Base-by-base conservation (phyloP, 192 early-diverging fungal species). In the Phlyctochytrium bullatum region DNA sequence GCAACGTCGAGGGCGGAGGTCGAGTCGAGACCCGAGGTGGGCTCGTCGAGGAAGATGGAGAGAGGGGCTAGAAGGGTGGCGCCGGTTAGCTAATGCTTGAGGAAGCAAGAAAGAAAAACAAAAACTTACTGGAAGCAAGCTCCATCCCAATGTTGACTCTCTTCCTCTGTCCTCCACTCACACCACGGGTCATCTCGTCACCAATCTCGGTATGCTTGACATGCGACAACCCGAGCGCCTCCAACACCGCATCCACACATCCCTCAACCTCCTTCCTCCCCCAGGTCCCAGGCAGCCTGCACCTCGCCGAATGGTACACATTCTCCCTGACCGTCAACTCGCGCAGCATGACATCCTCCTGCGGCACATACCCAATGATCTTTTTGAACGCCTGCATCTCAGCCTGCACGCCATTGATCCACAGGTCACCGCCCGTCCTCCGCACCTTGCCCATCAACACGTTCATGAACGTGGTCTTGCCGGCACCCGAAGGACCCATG, bases 111-210 rank as follows among this genome's bases (percentile, higher is more conserved):
- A n/a, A n/a, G n/a, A n/a, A n/a, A n/a, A n/a, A n/a, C n/a, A 25
- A 23, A 14, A 66, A 60, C 6, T n/a, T 47, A 47, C 40, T 47
- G 40, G 40, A 47, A 47, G 40, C 10, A 63, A 93, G 80, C 74
- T 94, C 93, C 36, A 92, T 78, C 52, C 80, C 92, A 66, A 97
- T 93, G 4, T 86, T 93, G 59, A 95, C 78, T 3, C 82, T 36
- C 73, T 93, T 93, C 70, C 91, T 86, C 74, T 97, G 91, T 54
- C 92, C 93, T 24, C 93, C 87, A 53, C 88, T 90, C 50, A 96
- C 89, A 67, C 94, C 94, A 61, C 91, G 74, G 62, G 81, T 81
- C 3, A 84, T 75, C 56, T 89, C 90, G 20, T 88, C 78, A 25
- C 94, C 94, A 33, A 96, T 86, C 30, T 61, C 6, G 10, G 59